These are phyloP conservation scores for Colletotrichum sp. DNA, from an alignment of 2,329 filamentous ascomycete genomes.

Conservation along the genomic window DNA sequence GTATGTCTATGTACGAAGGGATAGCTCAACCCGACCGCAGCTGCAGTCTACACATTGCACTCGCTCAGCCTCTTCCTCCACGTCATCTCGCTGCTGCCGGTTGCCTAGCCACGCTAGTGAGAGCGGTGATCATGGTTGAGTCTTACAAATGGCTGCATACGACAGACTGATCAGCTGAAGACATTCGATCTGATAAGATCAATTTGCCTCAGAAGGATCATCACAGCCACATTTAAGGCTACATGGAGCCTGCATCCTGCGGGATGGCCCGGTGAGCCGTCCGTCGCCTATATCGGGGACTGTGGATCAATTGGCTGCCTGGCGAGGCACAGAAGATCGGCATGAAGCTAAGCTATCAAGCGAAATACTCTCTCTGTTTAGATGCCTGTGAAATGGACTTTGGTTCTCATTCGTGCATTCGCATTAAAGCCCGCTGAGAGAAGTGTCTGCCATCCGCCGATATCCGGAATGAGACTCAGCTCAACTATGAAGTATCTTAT, in stretches of 20 bases:
- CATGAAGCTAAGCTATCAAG: not conserved
- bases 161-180: not conserved
- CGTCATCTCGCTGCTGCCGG: not conserved
- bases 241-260: not conserved
- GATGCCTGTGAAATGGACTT: not conserved
- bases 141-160: not conserved
- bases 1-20: not conserved
- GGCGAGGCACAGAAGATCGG: not conserved
- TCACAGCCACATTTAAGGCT: not conserved
- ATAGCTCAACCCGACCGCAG: not conserved
- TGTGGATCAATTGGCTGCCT: not conserved
- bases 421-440: not conserved
- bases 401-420: not conserved
- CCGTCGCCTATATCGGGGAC: not conserved
- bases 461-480: not conserved
- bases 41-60: not conserved
- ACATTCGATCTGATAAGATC: not conserved
- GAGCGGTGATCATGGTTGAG: not conserved
- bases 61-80: not conserved
- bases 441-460: not conserved
- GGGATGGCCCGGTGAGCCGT: not conserved
- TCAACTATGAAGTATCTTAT: not conserved
- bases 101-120: not conserved
- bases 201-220: not conserved
- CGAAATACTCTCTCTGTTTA: not conserved